Evolutionary conservation across 306 rosid species (phyloP), one percentile per base, ranked within the genome.

Genomic region (Trifolium dubium): DNA sequence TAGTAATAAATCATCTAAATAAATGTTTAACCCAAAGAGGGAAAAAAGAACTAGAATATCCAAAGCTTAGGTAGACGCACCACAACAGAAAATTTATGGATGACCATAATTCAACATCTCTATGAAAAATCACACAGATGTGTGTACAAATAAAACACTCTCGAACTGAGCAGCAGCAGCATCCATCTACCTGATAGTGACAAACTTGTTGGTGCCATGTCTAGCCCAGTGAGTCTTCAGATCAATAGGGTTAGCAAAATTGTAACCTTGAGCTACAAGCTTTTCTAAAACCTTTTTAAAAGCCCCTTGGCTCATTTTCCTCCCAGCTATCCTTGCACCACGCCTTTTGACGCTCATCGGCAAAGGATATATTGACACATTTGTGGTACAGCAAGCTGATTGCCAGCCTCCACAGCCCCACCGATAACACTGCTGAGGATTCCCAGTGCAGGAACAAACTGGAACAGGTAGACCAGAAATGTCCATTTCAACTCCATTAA

Each of bases 361-460:
- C 88, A 93, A 76, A 69, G 98, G 98, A 86, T 91, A 88, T 73
- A 83, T 81, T 0, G 98, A 93, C 73, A 93, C 87, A 77, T 81
- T 87, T 50, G 97, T 93, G 30, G 98, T 93, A 61, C 98, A 93
- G 83, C 98, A 93, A 37, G 98, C 97, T 14, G 98, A 93, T 69
- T 93, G 98, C 98, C 98, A 93, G 5, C 98, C 97, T 10, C 97
- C 98, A 40, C 88, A 88, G 55, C 98, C 98, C 98, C 98, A 93
- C 5, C 98, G 85, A 64, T 93, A 93, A 73, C 98, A 89, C 75
- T 91, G 98, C 73, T 91, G 97, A 39, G 96, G 89, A 31, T 79
- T 10, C 66, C 98, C 97, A 41, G 98, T 93, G 69, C 98, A 93
- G 0, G 98, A 89, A 75, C 98, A 93, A 34, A 91, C 87, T 8